Percentiles rank a stretch among this genome's conserved stretches.
Evolutionary conservation across 768 basidiomycete species (phyloP).

Genomic region (Mycena leptocephala): DNA sequence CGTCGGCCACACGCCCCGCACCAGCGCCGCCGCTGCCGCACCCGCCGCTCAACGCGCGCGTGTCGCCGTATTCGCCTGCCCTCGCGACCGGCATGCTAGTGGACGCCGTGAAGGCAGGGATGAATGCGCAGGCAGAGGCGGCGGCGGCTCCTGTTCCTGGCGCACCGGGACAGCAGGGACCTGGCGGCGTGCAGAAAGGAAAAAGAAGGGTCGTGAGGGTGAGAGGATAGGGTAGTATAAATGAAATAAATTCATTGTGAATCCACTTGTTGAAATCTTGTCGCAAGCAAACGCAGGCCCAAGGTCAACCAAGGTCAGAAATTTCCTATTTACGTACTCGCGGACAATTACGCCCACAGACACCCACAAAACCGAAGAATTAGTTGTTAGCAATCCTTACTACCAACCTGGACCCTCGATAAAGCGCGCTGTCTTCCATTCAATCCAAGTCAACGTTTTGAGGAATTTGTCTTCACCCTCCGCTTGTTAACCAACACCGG

Average conservation of each 20-base stretch:
- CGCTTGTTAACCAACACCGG: no score
- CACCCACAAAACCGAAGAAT: no score
- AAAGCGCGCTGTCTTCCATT: no score
- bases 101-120: constrained; percentile 89
- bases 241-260: neutral
- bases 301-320: no score
- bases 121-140: constrained; percentile 73
- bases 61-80: constrained; percentile 87
- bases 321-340: no score
- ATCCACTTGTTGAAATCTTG: neutral
- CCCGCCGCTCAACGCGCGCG: constrained; percentile 80
- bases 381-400: no score
- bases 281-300: neutral
- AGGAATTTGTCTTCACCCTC: no score
- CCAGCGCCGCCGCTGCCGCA: constrained; percentile 86
- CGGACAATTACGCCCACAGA: no score
- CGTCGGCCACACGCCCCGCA: constrained; percentile 57
- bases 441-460: no score
- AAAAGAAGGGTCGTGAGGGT: constrained; percentile 88
- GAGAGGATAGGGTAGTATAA: constrained; percentile 44
- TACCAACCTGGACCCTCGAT: no score
- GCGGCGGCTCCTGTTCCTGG: constrained; percentile 54
- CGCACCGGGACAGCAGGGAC: constrained; percentile 49
- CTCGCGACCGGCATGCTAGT: constrained; percentile 85
- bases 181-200: constrained; percentile 72